Conservation (phyloP, 1,284 basidiomycete genomes). For the Cystobasidiaceae sp. region DNA sequence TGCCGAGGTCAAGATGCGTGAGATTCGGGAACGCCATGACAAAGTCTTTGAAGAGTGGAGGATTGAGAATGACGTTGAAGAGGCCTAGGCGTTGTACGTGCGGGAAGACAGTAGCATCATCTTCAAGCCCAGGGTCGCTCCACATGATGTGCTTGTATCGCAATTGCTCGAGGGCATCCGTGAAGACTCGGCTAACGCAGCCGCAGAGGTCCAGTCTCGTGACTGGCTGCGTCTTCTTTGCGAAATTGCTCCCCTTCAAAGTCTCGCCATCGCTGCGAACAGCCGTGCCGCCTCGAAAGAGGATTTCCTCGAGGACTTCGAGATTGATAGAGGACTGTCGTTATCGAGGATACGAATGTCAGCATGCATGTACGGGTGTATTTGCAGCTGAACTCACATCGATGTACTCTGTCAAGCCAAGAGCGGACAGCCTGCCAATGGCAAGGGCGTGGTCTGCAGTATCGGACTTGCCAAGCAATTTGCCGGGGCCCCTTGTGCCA, state of each 20-base stretch:
- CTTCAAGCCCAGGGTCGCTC: too few relatives aligned
- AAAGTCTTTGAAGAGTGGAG: conserved; percentile 68
- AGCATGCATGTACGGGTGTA: background rate
- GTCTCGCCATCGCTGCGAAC: conserved; percentile 31
- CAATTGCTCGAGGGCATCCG: conserved; percentile 47
- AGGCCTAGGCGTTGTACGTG: conserved; percentile 79
- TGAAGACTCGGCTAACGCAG: conserved; percentile 76
- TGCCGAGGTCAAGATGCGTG: conserved; percentile 69
- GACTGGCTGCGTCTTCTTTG: conserved; percentile 54
- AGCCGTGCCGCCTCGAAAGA: conserved; percentile 62
- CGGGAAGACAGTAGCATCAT: conserved; percentile 61
- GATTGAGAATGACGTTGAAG: conserved; percentile 71
- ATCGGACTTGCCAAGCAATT: conserved; percentile 21
- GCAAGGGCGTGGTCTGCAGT: conserved; percentile 51
- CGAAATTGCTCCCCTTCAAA: background rate
- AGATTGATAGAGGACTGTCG: conserved; percentile 67
- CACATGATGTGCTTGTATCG: conserved; percentile 31
- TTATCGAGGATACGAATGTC: background rate
- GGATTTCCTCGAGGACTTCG: conserved; percentile 73
- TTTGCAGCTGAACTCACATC: conserved; percentile 49
- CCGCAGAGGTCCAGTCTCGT: conserved; percentile 90
- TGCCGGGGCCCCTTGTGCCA: conserved; percentile 34
- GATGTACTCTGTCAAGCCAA: conserved; percentile 95
- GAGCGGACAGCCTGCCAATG: conserved; percentile 70
- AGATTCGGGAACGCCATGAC: conserved; percentile 78